These are phyloP conservation scores for Neurospora crassa DNA, from an alignment of 2,329 filamentous ascomycete genomes.

Conservation along the genomic window DNA sequence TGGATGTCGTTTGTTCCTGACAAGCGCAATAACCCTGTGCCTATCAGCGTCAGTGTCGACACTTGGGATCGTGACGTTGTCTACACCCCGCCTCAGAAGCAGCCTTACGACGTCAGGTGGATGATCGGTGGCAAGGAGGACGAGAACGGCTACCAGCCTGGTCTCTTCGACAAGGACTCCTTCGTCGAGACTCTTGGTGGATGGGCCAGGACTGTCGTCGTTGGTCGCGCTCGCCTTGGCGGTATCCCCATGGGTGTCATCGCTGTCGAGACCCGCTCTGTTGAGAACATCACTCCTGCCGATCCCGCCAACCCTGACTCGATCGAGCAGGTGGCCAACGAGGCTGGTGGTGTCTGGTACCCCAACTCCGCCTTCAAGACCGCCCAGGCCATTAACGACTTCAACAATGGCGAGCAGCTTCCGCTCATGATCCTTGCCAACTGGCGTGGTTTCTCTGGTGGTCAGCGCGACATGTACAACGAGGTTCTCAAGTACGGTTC, in stretches of 20 bases:
- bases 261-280: slow-evolving; percentile 85
- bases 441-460: slow-evolving; percentile 99
- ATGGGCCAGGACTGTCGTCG: slow-evolving; percentile 94
- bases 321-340: slow-evolving; percentile 86
- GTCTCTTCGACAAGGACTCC: slow-evolving; percentile 92
- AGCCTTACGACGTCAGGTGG: slow-evolving; percentile 87
- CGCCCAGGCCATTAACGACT: slow-evolving; percentile 95
- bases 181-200: slow-evolving; percentile 95
- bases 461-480: slow-evolving; percentile 99
- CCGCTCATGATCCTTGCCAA: slow-evolving; percentile 99
- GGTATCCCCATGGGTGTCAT: slow-evolving; percentile 99
- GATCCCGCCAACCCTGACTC: slow-evolving; percentile 98
- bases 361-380: slow-evolving; percentile 99
- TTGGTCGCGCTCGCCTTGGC: slow-evolving; percentile 89
- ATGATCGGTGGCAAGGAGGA: slow-evolving; percentile 82
- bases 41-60: slow-evolving; percentile 80
- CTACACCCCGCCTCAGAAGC: slow-evolving; percentile 73
- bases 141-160: slow-evolving; percentile 75
- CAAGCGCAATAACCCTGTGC: slow-evolving; percentile 84
- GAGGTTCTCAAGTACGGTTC: slow-evolving; percentile 99
- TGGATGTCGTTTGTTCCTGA: slow-evolving; percentile 98
- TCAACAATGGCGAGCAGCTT: slow-evolving; percentile 97
- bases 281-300: slow-evolving; percentile 94
- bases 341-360: slow-evolving; percentile 99
- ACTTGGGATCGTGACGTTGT: slow-evolving; percentile 87